Percentiles rank a stretch among this genome's conserved stretches.
Evolutionary conservation across 2,329 filamentous ascomycete genomes (phyloP).

Genomic region (Thielaviopsis ethacetica): DNA sequence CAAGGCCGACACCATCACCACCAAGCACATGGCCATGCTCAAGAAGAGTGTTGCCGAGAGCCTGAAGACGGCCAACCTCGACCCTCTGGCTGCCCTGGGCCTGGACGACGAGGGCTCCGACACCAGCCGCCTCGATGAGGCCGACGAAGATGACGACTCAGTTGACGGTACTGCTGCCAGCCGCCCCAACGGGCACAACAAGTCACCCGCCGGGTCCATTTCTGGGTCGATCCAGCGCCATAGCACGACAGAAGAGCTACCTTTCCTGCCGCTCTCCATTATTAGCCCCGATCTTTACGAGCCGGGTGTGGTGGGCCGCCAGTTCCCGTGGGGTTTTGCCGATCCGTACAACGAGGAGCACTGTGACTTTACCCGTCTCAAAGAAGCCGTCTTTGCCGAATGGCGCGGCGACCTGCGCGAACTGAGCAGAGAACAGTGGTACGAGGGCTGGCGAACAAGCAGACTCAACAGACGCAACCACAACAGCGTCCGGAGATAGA

Average conservation of each 20-base stretch:
- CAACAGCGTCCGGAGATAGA: slow-evolving; percentile 22
- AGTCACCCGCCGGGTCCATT: slow-evolving; percentile 21
- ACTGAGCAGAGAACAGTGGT: slow-evolving; percentile 82
- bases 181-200: slow-evolving; percentile 10
- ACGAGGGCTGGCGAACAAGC: slow-evolving; percentile 82
- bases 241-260: slow-evolving; percentile 35
- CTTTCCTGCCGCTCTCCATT: slow-evolving; percentile 76
- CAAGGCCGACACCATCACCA: slow-evolving; percentile 94
- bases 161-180: slow-evolving; percentile 20
- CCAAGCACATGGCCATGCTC: slow-evolving; percentile 78
- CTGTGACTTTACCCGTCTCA: slow-evolving; percentile 83
- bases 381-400: slow-evolving; percentile 82
- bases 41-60: slow-evolving; percentile 85
- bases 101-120: slow-evolving; percentile 58
- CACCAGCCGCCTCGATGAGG: slow-evolving; percentile 37
- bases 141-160: slow-evolving; percentile 26
- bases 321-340: slow-evolving; percentile 93
- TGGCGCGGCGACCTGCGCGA: slow-evolving; percentile 87
- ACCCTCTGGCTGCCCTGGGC: slow-evolving; percentile 74
- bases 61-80: slow-evolving; percentile 69
- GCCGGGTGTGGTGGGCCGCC: slow-evolving; percentile 59
- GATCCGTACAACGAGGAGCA: slow-evolving; percentile 83
- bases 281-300: slow-evolving; percentile 90
- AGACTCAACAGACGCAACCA: slow-evolving; percentile 40
- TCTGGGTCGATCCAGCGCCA: slow-evolving; percentile 25